These are phyloP conservation scores for Combretum micranthum DNA, from an alignment of 345 rosid species.

Conservation along the genomic window DNA sequence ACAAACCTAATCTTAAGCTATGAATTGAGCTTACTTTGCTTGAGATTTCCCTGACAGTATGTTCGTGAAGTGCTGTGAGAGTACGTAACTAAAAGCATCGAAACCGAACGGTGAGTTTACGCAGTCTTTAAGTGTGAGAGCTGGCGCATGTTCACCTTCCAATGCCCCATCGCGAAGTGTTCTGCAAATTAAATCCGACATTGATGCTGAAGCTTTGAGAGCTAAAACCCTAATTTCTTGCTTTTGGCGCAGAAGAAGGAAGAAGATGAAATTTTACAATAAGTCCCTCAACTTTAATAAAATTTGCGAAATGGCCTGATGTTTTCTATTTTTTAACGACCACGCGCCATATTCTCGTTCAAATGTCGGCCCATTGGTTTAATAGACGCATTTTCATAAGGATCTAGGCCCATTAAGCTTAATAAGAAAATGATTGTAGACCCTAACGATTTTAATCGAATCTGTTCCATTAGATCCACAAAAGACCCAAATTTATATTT, in stretches of 20 bases:
- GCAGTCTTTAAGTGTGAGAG: constrained; percentile 70
- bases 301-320: background rate
- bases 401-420: no score
- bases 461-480: no score
- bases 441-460: no score
- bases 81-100: constrained; percentile 54
- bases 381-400: no score
- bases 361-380: no score
- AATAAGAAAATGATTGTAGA: no score
- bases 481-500: no score
- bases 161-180: constrained; percentile 71
- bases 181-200: constrained; percentile 80
- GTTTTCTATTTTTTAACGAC: no score
- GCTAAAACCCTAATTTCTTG: constrained; percentile 17
- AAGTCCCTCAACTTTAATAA: background rate
- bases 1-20: background rate
- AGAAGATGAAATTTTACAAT: background rate
- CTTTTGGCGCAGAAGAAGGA: background rate
- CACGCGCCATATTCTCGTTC: no score
- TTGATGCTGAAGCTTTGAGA: constrained; percentile 5
- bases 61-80: constrained; percentile 48
- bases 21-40: constrained; percentile 36
- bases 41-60: constrained; percentile 71
- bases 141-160: constrained; percentile 77
- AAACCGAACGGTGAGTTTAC: constrained; percentile 56